A percentile compares a stretch with the other conserved stretches of the same genome.
Conservation (phyloP, 331 rosid species). For the Quercus tomentella region DNA sequence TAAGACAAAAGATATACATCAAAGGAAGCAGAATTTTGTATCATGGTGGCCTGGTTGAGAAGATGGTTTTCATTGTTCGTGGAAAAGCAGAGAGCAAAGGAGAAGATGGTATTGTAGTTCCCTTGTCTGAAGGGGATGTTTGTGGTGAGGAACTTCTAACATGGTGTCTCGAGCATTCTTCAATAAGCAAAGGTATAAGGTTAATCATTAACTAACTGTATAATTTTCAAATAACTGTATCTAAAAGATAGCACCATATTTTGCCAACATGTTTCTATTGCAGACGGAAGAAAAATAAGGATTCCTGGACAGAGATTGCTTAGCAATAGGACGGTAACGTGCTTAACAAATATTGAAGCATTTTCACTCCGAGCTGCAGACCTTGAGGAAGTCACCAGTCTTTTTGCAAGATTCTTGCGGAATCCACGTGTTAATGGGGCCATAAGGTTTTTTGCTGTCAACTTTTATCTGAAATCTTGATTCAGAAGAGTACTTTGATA, state of each 20-base stretch:
- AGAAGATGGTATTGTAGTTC: constrained; percentile 46
- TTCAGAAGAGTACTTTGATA: neutral
- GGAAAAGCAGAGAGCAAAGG: constrained; percentile 78
- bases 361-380: constrained; percentile 69
- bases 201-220: neutral
- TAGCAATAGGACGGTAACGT: constrained; percentile 55
- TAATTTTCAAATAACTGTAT: neutral
- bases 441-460: constrained; percentile 44
- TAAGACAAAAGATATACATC: constrained; percentile 69
- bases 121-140: constrained; percentile 71
- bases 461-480: neutral
- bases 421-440: constrained; percentile 70
- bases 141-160: constrained; percentile 90
- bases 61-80: constrained; percentile 83
- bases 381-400: constrained; percentile 69
- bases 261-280: constrained; percentile 10
- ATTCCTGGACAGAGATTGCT: constrained; percentile 49
- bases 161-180: constrained; percentile 85
- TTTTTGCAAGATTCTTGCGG: constrained; percentile 65
- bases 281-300: constrained; percentile 58
- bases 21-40: constrained; percentile 56
- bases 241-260: neutral
- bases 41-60: constrained; percentile 64
- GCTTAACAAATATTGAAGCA: constrained; percentile 72
- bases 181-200: constrained; percentile 63